Evolutionary conservation across 352 stramenopile species (phyloP).

Genomic region (Pythium phragmitis): DNA sequence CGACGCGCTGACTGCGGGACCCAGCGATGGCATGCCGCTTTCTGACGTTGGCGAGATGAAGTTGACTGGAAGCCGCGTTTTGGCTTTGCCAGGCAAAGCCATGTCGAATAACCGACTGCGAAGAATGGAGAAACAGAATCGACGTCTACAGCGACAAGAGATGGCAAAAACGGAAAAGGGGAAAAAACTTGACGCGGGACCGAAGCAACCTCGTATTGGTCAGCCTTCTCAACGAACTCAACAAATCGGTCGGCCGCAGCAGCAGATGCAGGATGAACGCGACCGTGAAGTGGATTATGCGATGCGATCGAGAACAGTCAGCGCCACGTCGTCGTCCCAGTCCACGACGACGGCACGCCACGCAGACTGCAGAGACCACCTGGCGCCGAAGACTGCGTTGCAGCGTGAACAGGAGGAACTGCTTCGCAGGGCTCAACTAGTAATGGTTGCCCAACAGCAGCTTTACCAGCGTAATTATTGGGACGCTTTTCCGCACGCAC

Average conservation of each 20-base stretch:
- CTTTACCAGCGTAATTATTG: constrained; percentile 1
- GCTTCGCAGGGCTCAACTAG: constrained; percentile 11
- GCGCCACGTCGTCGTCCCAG: neutral
- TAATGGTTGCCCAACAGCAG: constrained; percentile 13
- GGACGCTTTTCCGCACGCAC: neutral
- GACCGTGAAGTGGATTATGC: neutral
- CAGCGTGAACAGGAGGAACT: constrained; percentile 5
- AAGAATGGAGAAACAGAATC: constrained; percentile 3
- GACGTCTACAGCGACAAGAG: constrained; percentile 7
- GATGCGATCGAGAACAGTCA: neutral
- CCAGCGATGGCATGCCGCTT: neutral
- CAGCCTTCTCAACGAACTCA: neutral
- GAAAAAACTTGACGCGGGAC: neutral
- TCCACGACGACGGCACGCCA: neutral
- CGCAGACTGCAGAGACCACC: neutral
- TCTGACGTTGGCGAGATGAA: neutral
- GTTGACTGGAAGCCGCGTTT: neutral
- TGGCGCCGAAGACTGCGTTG: neutral
- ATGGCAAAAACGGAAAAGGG: neutral
- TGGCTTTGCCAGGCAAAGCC: neutral
- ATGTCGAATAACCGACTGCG: constrained; percentile 5
- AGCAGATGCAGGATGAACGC: neutral
- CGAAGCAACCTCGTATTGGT: neutral
- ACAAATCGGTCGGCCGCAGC: neutral
- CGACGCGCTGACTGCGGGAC: neutral